Percentiles rank a stretch among this genome's conserved stretches.
Conservation (phyloP, 2,329 filamentous ascomycete genomes). For the Coniella lustricola region DNA sequence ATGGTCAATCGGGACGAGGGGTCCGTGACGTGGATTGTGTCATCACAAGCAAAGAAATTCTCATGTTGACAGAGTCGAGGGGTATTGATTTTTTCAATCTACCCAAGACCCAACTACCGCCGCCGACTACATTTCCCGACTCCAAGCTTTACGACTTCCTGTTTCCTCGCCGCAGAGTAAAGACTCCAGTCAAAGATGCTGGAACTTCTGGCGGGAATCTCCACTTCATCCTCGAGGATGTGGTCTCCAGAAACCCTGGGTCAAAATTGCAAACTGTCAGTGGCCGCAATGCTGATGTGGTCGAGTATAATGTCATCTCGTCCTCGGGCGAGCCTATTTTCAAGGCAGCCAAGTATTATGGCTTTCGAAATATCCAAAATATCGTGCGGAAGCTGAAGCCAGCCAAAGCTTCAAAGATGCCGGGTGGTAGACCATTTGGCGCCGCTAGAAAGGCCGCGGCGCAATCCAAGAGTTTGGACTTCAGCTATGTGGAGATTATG, state of each 20-base stretch:
- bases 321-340: slow-evolving; percentile 54
- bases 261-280: slow-evolving; percentile 63
- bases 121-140: slow-evolving; percentile 63
- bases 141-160: slow-evolving; percentile 63
- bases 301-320: slow-evolving; percentile 69
- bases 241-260: slow-evolving; percentile 63
- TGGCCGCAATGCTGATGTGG: slow-evolving; percentile 84
- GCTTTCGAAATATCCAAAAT: slow-evolving; percentile 97
- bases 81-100: slow-evolving; percentile 69
- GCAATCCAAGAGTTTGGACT: slow-evolving; percentile 52
- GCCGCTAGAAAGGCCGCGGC: slow-evolving; percentile 46
- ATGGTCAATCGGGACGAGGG: slow-evolving; percentile 41
- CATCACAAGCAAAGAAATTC: slow-evolving; percentile 89
- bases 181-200: slow-evolving; percentile 45
- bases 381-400: slow-evolving; percentile 89
- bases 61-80: slow-evolving; percentile 80
- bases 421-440: slow-evolving; percentile 60
- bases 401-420: slow-evolving; percentile 67
- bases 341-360: slow-evolving; percentile 86
- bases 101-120: slow-evolving; percentile 44
- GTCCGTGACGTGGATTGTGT: slow-evolving; percentile 94
- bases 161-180: slow-evolving; percentile 48
- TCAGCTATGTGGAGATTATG: slow-evolving; percentile 97
- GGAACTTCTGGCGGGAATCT: slow-evolving; percentile 88
- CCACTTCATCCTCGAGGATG: slow-evolving; percentile 71